Base-by-base conservation (phyloP, 2,329 filamentous ascomycete genomes). In the Trichoderma afroharzianum region DNA sequence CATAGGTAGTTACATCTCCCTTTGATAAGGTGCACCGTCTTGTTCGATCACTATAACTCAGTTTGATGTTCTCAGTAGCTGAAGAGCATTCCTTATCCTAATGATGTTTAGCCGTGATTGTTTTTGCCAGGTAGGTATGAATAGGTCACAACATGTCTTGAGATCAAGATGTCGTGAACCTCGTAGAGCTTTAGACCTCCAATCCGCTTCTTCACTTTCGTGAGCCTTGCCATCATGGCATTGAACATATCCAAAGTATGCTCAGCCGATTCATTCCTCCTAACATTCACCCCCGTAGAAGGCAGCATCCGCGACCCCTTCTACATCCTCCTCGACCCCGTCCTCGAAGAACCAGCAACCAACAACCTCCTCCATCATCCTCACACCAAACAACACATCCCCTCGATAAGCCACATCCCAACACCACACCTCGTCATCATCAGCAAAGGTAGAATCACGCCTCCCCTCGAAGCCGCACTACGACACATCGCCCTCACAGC, bases 291-390 rank as follows among this genome's bases (percentile, higher is more conserved):
- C 70, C 88, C 88, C 36, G 81, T 86, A 32, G 68, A 63, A 21
- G 72, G 63, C 18, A 61, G 64, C 14, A 63, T 62, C n/a, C 30
- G 69, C 11, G 83, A 83, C 64, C 85, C 87, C 4, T 93, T 91
- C 79, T 89, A 87, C 18, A 86, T 94, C 68, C 85, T 94, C 53
- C 80, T 94, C 64, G 92, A 95, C 78, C 92, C 92, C 4, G 93
- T 91, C 89, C 84, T 93, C 36, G 83, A 84, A 12, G 89, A 90
- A 0, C 82, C 87, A 4, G 88, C 89, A 12, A 87, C 86, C 68
- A 86, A 91, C 73, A 84, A 88, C 75, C 9, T 47, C 3, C 47
- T 18, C 11, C 62, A 21, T 33, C 63, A 33, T 36, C 53, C 24
- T 50, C 43, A 21, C 21, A 57, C 83, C 30, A 83, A 89, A 59